Evolutionary conservation across 106 monocot species (phyloP).

Genomic region (Dendrobium huoshanense): DNA sequence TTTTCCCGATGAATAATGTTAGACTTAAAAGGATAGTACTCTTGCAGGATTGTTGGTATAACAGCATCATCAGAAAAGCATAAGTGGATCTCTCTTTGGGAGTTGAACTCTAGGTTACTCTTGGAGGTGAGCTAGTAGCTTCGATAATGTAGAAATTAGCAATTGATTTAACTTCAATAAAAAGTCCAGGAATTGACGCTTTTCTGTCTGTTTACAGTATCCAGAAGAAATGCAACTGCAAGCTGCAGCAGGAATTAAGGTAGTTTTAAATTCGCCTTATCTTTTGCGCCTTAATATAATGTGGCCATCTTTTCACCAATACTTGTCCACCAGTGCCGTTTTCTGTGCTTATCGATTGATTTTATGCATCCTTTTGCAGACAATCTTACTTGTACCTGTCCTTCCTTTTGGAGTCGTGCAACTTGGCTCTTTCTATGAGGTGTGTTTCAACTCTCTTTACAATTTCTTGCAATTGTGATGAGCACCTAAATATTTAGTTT

Average conservation of each 20-base stretch:
- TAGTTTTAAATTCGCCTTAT: conserved; percentile 14
- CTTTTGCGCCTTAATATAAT: not conserved
- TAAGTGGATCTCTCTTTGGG: conserved; percentile 31
- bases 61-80: conserved; percentile 40
- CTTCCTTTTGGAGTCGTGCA: conserved; percentile 58
- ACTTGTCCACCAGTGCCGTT: not conserved
- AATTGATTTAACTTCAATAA: too few species aligned
- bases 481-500: too few species aligned
- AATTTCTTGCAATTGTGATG: too few species aligned
- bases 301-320: not conserved
- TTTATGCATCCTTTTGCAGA: conserved; percentile 35
- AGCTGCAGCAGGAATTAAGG: conserved; percentile 67
- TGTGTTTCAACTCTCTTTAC: conserved; percentile 7
- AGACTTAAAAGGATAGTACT: not conserved
- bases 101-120: conserved; percentile 15
- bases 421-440: conserved; percentile 69
- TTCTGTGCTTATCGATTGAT: not conserved
- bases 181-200: not conserved
- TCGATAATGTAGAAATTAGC: not conserved
- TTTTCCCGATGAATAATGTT: not conserved
- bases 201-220: conserved; percentile 28
- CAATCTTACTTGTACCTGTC: conserved; percentile 69
- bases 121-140: conserved; percentile 27
- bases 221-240: conserved; percentile 48
- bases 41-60: conserved; percentile 53